Percentiles rank a stretch among this genome's conserved stretches.
phyloP scores from a whole-genome alignment of 2,329 filamentous ascomycete species.

The Alternaria solani region DNA sequence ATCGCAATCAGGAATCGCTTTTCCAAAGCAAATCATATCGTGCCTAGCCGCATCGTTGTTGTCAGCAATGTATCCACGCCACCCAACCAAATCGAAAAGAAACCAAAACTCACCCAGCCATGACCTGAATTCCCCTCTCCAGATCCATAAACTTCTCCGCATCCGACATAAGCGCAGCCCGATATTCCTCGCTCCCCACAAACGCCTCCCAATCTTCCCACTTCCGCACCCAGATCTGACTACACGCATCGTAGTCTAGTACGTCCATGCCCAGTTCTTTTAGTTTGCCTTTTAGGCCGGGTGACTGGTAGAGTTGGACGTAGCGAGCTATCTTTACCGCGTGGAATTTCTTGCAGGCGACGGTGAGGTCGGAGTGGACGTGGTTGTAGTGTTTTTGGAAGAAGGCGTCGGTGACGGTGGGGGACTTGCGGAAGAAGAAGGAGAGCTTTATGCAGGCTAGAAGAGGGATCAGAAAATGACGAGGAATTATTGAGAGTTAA shows the following conservation, averaged over 20 bases:
- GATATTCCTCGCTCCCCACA: constrained; percentile 31
- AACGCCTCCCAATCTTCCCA: constrained; percentile 39
- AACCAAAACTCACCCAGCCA: constrained; percentile 30
- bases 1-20: constrained; percentile 35
- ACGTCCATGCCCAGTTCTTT: background rate
- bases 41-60: constrained; percentile 15
- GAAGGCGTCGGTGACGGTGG: no score
- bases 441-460: no score
- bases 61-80: no score
- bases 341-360: no score
- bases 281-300: background rate
- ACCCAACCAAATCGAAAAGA: no score
- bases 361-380: no score
- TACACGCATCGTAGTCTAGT: constrained; percentile 35
- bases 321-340: no score
- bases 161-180: constrained; percentile 30
- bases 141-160: constrained; percentile 41
- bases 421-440: no score
- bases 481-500: no score
- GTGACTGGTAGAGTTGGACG: no score
- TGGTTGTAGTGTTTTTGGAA: no score
- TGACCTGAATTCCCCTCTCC: constrained; percentile 32
- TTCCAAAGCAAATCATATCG: constrained; percentile 36
- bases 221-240: constrained; percentile 33
- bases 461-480: no score